Evolutionary conservation across 805 yeast genomes (phyloP).

Genomic region (Kodamaea hsintzibuensis): DNA sequence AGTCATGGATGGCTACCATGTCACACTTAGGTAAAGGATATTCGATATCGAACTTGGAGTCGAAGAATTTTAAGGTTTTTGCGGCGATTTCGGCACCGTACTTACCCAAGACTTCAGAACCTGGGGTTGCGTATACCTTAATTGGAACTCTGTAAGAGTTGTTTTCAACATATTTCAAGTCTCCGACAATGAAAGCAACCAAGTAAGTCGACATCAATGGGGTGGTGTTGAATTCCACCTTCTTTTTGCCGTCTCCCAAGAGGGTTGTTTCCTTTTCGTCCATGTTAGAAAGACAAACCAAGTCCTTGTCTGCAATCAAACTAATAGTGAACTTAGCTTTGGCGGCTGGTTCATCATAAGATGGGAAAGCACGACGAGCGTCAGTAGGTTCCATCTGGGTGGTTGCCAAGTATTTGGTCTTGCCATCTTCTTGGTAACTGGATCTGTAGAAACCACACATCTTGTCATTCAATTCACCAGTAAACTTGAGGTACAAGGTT

Average conservation of each 20-base stretch:
- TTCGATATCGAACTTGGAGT: conserved; percentile 68
- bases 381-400: conserved; percentile 89
- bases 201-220: conserved; percentile 85
- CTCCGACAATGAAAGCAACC: conserved; percentile 82
- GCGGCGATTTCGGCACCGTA: conserved; percentile 77
- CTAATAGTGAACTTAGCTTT: conserved; percentile 72
- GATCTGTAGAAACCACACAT: conserved; percentile 86
- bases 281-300: conserved; percentile 71
- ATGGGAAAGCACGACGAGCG: conserved; percentile 85
- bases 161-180: conserved; percentile 70
- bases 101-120: conserved; percentile 67
- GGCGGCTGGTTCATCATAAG: conserved; percentile 80
- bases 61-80: conserved; percentile 72
- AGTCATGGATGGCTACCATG: conserved; percentile 80
- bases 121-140: conserved; percentile 79
- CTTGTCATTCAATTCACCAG: conserved; percentile 68
- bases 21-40: conserved; percentile 82
- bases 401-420: conserved; percentile 71
- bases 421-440: conserved; percentile 60
- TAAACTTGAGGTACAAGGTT: conserved; percentile 50
- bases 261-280: conserved; percentile 52
- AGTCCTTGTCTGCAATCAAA: conserved; percentile 53
- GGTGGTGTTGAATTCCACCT: conserved; percentile 67
- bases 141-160: conserved; percentile 70
- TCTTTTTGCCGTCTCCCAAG: conserved; percentile 47